Conservation (phyloP, 495 filamentous ascomycete species). For the Podospora conica region DNA sequence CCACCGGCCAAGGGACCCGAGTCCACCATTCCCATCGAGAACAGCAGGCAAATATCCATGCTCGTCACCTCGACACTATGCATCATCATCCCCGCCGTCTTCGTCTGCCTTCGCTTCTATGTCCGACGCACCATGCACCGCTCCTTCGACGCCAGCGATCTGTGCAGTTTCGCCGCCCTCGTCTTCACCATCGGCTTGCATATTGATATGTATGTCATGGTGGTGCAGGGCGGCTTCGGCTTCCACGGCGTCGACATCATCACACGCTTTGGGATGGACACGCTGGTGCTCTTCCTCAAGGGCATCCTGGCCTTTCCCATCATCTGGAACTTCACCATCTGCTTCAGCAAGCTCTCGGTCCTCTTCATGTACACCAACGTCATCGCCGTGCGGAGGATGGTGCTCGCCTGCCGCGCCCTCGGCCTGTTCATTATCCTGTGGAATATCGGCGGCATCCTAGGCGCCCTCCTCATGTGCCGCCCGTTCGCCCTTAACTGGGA, state of each 20-base stretch:
- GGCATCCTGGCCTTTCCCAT: conserved; percentile 15
- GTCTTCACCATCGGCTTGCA: conserved; percentile 14
- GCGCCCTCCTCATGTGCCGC: conserved; percentile 13
- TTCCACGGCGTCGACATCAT: conserved; percentile 13
- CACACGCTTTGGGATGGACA: conserved; percentile 14
- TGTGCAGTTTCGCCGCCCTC: conserved; percentile 11
- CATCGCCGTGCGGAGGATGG: conserved; percentile 9
- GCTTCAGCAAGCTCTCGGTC: conserved; percentile 19
- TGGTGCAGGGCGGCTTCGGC: conserved; percentile 11
- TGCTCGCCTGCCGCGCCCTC: conserved; percentile 6
- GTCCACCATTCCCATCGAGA: conserved; percentile 12
- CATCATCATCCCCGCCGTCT: conserved; percentile 10
- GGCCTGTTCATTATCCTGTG: conserved; percentile 8
- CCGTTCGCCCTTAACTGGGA: conserved; percentile 18
- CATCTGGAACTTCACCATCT: conserved; percentile 15
- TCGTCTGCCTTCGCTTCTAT: conserved; percentile 12
- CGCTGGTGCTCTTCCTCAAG: conserved; percentile 15
- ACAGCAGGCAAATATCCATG: conserved; percentile 6
- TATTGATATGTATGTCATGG: conserved; percentile 13
- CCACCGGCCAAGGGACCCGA: conserved; percentile 10
- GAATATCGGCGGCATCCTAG: conserved; percentile 9
- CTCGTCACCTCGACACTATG: conserved; percentile 8
- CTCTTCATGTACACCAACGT: conserved; percentile 15
- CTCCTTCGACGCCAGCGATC: conserved; percentile 11
- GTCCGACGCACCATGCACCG: not conserved